Evolutionary conservation across 78 protist genomes (phyloP).

Genomic region (Dictyostelium brefeldianum): DNA sequence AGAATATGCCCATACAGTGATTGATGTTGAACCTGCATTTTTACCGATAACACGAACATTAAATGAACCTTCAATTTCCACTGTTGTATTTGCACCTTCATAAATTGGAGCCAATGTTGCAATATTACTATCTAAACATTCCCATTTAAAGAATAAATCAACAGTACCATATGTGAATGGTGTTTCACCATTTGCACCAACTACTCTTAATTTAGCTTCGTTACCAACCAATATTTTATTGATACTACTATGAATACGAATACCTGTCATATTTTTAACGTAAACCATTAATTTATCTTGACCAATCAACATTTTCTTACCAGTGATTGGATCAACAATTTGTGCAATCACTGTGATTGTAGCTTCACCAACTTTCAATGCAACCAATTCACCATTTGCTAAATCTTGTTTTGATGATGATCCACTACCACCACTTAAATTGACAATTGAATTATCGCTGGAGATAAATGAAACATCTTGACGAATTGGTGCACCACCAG

Average conservation of each 20-base stretch:
- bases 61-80: slow-evolving; percentile 63
- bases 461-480: slow-evolving; percentile 58
- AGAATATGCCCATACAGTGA: slow-evolving; percentile 64
- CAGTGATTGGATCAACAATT: slow-evolving; percentile 40
- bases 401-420: neutral
- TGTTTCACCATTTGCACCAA: slow-evolving; percentile 76
- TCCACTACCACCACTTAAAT: neutral
- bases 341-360: slow-evolving; percentile 20
- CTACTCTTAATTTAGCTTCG: slow-evolving; percentile 62
- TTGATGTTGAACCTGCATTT: slow-evolving; percentile 27
- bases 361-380: slow-evolving; percentile 50
- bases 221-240: slow-evolving; percentile 59
- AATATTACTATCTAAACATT: slow-evolving; percentile 45
- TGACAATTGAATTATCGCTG: neutral
- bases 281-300: slow-evolving; percentile 52
- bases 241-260: slow-evolving; percentile 62
- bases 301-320: slow-evolving; percentile 23
- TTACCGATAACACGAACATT: slow-evolving; percentile 55
- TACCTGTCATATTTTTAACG: slow-evolving; percentile 75
- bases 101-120: slow-evolving; percentile 43
- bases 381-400: slow-evolving; percentile 42
- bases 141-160: slow-evolving; percentile 69
- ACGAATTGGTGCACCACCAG: slow-evolving; percentile 69
- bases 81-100: slow-evolving; percentile 51
- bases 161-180: slow-evolving; percentile 82